Evolutionary conservation across 1,139 yeast genomes (phyloP), one percentile per base, ranked within the genome.

Genomic region (Scheffersomyces lignicola): DNA sequence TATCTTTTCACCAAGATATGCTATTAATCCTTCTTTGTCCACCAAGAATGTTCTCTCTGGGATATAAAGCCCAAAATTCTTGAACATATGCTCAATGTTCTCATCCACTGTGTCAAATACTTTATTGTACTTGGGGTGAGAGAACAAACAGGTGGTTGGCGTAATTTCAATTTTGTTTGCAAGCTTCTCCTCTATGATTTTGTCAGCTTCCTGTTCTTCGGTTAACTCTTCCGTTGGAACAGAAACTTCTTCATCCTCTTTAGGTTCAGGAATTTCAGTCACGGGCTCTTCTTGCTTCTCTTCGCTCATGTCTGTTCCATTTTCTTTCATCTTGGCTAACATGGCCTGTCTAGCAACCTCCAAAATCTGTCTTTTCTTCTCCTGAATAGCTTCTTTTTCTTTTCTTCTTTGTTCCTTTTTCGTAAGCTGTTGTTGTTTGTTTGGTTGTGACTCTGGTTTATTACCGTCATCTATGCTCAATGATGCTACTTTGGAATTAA

Each of bases 1-100:
- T 41, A 92, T 78, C 52, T 85, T 83, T 47, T 89, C 95, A 17
- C 85, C 88, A 40, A 94, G 62, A 50, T 87, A 88, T 6, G 67
- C 62, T 27, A 94, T 59, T 35, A 92, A 68, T 0, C 97, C 98
- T 28, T 67, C 72, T 36, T 78, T 62, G 56, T 92, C 87, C 0
- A 65, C 68, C 36, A 92, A 68, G 52, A 77, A 92, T 18, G 75
- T 73, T 39, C 71, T 67, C 57, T 92, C 97, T 0, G 98, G 98
- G 12, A 92, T 71, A 46, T 84, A 92, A 32, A 92, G 69, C 1
- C 97, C 97, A 58, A 84, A 96, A 26, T 62, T 66, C 42, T 70
- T 73, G 51, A 76, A 80, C 94, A 92, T 83, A 58, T 90, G 95
- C 18, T 70, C 70, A 16, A 83, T 74, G 48, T 84, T 86, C 32